Evolutionary conservation across 805 yeast species (phyloP), one percentile per base, ranked within the genome.

Genomic region (Priceomyces haplophilus): DNA sequence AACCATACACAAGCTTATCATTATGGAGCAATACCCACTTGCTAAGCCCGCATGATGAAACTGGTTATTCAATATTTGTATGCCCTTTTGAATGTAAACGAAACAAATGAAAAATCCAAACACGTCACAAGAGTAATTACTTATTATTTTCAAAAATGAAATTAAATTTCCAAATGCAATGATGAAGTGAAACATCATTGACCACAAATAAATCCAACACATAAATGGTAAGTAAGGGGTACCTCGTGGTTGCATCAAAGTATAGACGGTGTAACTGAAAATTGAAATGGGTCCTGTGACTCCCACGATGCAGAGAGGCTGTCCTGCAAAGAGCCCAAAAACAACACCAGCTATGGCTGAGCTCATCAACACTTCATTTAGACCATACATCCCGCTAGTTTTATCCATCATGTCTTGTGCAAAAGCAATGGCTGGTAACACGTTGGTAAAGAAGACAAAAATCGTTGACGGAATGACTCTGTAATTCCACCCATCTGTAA

Each of bases 401-500:
- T 88, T 82, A 61, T 90, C 96, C 62, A 89, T 90, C 96, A 91
- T 85, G 59, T 91, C 98, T 57, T 88, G 97, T 0, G 97, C 95
- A 72, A 91, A 91, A 0, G 98, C 97, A 33, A 91, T 75, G 0
- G 97, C 97, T 1, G 98, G 98, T 30, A 91, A 70, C 35, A 91
- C 59, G 59, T 93, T 91, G 34, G 96, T 89, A 72, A 93, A 89
- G 62, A 85, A 91, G 11, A 93, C 85, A 59, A 78, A 88, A 1
- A 85, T 65, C 0, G 88, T 82, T 0, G 96, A 72, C 0, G 99
- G 99, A 1, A 91, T 69, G 11, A 90, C 95, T 54, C 99, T 65
- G 59, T 93, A 93, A 57, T 87, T 83, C 63, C 76, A 72, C 0
- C 91, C 91, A 66, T 91, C 98, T 12, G 55, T 75, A 80, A 91